Percentiles rank a stretch among this genome's conserved stretches.
These are phyloP conservation scores for Mortierella sp. DNA, from an alignment of 371 early-diverging fungal genomes.

Conservation along the genomic window DNA sequence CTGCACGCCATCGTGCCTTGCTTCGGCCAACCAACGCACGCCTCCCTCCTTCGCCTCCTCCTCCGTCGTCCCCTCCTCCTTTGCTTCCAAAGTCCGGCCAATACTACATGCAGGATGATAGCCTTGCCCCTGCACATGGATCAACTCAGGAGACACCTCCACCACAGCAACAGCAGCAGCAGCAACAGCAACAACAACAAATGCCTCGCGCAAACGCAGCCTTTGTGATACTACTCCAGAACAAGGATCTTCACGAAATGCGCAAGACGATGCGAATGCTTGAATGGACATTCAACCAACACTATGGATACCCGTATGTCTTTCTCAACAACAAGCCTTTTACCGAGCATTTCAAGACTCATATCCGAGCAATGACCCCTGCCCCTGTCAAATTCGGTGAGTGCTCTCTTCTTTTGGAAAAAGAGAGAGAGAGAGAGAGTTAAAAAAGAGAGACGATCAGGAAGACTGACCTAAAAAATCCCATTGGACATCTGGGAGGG, in stretches of 20 bases:
- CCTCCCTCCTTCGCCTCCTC: slow-evolving; percentile 1
- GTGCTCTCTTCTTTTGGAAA: no score
- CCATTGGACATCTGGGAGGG: no score
- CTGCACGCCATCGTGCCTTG: background rate
- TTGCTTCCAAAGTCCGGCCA: background rate
- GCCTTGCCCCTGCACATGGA: no score
- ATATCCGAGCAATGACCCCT: slow-evolving; percentile 65
- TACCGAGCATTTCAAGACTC: slow-evolving; percentile 71
- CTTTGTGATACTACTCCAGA: slow-evolving; percentile 77
- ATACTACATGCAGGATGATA: no score
- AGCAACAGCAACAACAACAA: background rate
- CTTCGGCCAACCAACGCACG: background rate
- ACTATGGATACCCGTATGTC: slow-evolving; percentile 91
- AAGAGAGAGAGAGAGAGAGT: no score
- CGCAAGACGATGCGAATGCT: slow-evolving; percentile 76
- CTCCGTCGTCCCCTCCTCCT: background rate
- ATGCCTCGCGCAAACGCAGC: slow-evolving; percentile 26
- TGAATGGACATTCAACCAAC: slow-evolving; percentile 86
- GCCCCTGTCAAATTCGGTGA: slow-evolving; percentile 66
- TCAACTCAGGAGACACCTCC: background rate
- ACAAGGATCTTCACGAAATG: slow-evolving; percentile 81
- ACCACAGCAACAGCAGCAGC: background rate
- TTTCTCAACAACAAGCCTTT: slow-evolving; percentile 90
- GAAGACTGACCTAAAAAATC: no score
- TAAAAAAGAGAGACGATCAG: no score